A percentile compares a stretch with the other conserved stretches of the same genome.
Evolutionary conservation across 2,329 filamentous ascomycete genomes (phyloP).

Genomic region (Cordyceps fumosorosea): DNA sequence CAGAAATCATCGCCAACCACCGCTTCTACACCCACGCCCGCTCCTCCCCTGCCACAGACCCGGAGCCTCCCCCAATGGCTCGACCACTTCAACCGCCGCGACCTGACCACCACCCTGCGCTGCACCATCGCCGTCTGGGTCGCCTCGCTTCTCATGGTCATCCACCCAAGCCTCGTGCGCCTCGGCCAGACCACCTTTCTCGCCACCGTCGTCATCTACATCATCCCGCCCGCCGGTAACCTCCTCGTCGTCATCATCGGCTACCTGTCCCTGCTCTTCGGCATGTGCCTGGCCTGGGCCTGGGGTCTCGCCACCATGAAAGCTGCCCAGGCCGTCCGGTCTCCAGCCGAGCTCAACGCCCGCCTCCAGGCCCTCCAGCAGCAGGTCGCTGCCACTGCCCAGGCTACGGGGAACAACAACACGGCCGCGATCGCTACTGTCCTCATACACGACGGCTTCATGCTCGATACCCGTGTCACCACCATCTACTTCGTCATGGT

Average conservation of each 20-base stretch:
- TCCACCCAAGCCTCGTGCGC: constrained; percentile 32
- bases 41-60: neutral
- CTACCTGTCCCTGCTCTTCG: constrained; percentile 35
- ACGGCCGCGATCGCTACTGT: constrained; percentile 19
- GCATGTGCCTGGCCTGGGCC: constrained; percentile 41
- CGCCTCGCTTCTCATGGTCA: constrained; percentile 39
- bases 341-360: constrained; percentile 31
- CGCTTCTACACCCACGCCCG: neutral
- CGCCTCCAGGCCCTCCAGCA: constrained; percentile 27
- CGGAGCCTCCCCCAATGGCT: constrained; percentile 24
- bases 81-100: constrained; percentile 40
- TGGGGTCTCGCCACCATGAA: constrained; percentile 45
- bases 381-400: constrained; percentile 28
- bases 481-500: constrained; percentile 31
- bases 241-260: constrained; percentile 39
- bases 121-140: constrained; percentile 41
- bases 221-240: constrained; percentile 39
- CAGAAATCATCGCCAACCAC: neutral
- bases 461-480: constrained; percentile 41
- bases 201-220: constrained; percentile 33
- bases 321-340: constrained; percentile 36
- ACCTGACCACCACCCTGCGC: constrained; percentile 40
- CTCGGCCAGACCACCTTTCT: constrained; percentile 42
- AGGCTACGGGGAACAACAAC: constrained; percentile 17
- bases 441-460: constrained; percentile 36